phyloP scores from a whole-genome alignment of 306 rosid genomes.

The Quercus ilex region DNA sequence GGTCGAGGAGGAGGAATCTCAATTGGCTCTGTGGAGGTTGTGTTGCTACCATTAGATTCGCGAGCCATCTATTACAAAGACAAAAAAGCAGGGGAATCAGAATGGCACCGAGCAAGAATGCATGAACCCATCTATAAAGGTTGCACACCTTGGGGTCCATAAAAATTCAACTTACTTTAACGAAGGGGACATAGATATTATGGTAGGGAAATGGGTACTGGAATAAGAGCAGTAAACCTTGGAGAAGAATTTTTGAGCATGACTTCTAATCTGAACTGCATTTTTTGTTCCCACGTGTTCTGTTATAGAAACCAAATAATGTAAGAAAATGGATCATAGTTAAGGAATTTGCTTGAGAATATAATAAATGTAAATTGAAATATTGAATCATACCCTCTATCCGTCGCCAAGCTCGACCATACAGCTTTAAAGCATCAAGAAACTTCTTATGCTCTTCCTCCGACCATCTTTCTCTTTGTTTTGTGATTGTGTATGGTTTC shows the following conservation, averaged over 20 bases:
- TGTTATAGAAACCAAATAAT: slow-evolving; percentile 36
- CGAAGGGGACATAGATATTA: slow-evolving; percentile 22
- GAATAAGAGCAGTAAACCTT: slow-evolving; percentile 67
- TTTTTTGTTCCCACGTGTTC: slow-evolving; percentile 86
- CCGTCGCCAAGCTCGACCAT: slow-evolving; percentile 80
- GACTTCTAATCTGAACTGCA: slow-evolving; percentile 97
- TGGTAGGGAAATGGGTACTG: slow-evolving; percentile 30
- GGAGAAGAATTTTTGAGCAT: slow-evolving; percentile 91
- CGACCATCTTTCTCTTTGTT: slow-evolving; percentile 86
- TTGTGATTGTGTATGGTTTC: slow-evolving; percentile 80
- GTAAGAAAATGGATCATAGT: slow-evolving; percentile 22
- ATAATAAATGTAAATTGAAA: neutral
- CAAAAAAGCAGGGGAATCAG: slow-evolving; percentile 16
- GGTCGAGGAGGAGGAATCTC: slow-evolving; percentile 94
- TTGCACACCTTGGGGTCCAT: slow-evolving; percentile 27
- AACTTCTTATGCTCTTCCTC: slow-evolving; percentile 85
- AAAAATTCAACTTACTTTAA: slow-evolving; percentile 16
- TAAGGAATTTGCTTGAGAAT: slow-evolving; percentile 8
- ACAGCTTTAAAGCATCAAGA: slow-evolving; percentile 74
- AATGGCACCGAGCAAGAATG: slow-evolving; percentile 8
- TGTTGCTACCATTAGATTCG: slow-evolving; percentile 37
- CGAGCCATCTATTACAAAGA: slow-evolving; percentile 41
- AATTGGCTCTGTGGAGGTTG: slow-evolving; percentile 41
- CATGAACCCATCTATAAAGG: slow-evolving; percentile 16
- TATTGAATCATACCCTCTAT: slow-evolving; percentile 59